A percentile compares a stretch with the other conserved stretches of the same genome.
phyloP scores from a whole-genome alignment of 352 stramenopile genomes.

The Pythium aristosporum region DNA sequence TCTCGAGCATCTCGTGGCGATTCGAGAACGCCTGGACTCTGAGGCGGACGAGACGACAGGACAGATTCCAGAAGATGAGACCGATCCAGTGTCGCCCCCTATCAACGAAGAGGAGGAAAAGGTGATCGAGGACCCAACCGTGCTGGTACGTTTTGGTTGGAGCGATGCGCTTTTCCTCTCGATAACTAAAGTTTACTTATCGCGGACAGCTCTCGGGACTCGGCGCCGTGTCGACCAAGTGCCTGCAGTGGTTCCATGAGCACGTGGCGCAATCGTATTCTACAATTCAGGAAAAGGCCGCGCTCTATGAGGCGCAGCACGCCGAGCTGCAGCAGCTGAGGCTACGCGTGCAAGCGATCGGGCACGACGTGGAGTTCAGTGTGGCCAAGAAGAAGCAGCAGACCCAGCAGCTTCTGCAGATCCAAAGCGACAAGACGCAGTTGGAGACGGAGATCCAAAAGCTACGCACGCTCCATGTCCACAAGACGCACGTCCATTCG shows the following conservation, averaged over 20 bases:
- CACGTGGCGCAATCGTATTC: slow-evolving; percentile 48
- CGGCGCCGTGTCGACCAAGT: slow-evolving; percentile 45
- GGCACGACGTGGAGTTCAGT: slow-evolving; percentile 22
- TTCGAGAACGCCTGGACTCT: slow-evolving; percentile 49
- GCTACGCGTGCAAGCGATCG: slow-evolving; percentile 28
- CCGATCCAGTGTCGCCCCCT: neutral
- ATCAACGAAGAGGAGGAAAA: neutral
- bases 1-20: slow-evolving; percentile 54
- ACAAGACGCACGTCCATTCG: slow-evolving; percentile 32
- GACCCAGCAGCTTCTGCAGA: slow-evolving; percentile 7
- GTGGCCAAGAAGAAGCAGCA: slow-evolving; percentile 36
- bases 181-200: neutral
- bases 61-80: neutral
- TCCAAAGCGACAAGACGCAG: slow-evolving; percentile 21
- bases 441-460: slow-evolving; percentile 25
- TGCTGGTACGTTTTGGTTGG: slow-evolving; percentile 11
- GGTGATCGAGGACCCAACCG: slow-evolving; percentile 11
- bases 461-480: slow-evolving; percentile 14
- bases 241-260: slow-evolving; percentile 52
- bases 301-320: slow-evolving; percentile 47
- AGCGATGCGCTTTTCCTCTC: neutral
- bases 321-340: slow-evolving; percentile 44
- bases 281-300: slow-evolving; percentile 43
- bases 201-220: slow-evolving; percentile 39
- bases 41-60: neutral